These are phyloP conservation scores for Mortierella hygrophila DNA, from an alignment of 192 early-diverging fungal genomes.

Conservation along the genomic window DNA sequence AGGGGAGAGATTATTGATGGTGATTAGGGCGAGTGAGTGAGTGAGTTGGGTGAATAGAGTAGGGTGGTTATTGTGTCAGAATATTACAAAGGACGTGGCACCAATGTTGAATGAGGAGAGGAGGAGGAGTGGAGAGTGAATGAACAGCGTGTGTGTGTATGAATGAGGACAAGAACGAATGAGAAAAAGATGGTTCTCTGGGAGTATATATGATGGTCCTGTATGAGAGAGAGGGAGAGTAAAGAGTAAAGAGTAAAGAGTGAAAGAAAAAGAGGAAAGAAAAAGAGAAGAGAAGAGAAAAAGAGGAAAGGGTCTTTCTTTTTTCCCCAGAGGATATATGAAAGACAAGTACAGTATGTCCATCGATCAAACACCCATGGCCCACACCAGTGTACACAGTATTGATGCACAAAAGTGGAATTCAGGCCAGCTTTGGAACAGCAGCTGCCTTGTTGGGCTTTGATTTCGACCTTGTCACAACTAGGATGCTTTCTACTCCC, in stretches of 20 bases:
- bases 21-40: not conserved
- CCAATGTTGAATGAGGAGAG: too few species aligned
- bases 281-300: not conserved
- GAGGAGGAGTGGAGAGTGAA: not conserved
- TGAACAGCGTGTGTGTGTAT: not conserved
- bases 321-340: not conserved
- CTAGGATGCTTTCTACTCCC: not conserved
- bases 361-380: not conserved
- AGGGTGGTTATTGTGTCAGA: too few species aligned
- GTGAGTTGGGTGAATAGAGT: too few species aligned
- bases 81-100: too few species aligned
- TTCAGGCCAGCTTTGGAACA: conserved; percentile 7
- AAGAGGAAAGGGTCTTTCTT: not conserved
- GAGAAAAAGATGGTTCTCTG: not conserved
- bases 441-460: not conserved
- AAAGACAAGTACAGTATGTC: not conserved
- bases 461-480: not conserved
- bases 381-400: not conserved
- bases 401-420: not conserved
- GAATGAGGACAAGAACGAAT: not conserved
- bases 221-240: not conserved
- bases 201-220: not conserved
- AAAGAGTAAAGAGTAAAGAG: not conserved
- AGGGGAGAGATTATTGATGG: not conserved
- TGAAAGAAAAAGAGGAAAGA: not conserved